Percentiles rank a stretch among this genome's conserved stretches.
These are phyloP conservation scores for Diplodia corticola DNA, from an alignment of 2,329 filamentous ascomycete species.

Conservation along the genomic window DNA sequence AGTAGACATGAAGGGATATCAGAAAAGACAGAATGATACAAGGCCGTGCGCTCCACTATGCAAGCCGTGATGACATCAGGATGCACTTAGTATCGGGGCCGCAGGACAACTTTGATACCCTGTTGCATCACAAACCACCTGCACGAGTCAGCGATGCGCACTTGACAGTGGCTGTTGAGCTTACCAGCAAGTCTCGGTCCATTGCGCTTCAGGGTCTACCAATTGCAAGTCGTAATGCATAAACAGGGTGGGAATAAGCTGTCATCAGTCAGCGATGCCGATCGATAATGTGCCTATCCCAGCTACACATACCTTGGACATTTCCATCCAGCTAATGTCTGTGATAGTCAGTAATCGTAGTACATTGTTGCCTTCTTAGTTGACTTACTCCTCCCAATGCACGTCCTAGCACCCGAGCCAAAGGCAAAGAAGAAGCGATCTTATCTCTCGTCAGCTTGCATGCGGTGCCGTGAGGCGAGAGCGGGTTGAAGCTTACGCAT, in stretches of 20 bases:
- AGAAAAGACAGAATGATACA: background rate
- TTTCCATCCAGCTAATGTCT: constrained; percentile 40
- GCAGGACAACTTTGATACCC: constrained; percentile 29
- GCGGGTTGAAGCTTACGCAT: constrained; percentile 29
- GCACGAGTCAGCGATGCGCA: background rate
- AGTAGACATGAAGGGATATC: background rate
- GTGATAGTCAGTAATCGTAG: background rate
- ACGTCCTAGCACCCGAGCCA: constrained; percentile 34
- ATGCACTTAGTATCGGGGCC: constrained; percentile 6
- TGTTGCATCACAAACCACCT: constrained; percentile 37
- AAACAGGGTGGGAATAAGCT: constrained; percentile 39
- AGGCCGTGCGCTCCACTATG: background rate
- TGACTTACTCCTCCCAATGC: constrained; percentile 30
- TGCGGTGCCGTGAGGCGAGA: background rate
- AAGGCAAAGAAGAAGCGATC: constrained; percentile 39
- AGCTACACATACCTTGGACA: constrained; percentile 27
- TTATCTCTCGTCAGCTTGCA: constrained; percentile 22
- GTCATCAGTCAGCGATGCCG: constrained; percentile 23
- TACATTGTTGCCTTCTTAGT: background rate
- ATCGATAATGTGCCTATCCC: background rate
- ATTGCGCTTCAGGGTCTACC: constrained; percentile 33
- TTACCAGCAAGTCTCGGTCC: constrained; percentile 33
- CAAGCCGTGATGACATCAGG: background rate
- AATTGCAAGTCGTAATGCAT: constrained; percentile 38
- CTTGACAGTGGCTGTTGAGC: background rate